Evolutionary conservation across 1,139 yeast genomes (phyloP).

Genomic region (Scheffersomyces parashehatae): DNA sequence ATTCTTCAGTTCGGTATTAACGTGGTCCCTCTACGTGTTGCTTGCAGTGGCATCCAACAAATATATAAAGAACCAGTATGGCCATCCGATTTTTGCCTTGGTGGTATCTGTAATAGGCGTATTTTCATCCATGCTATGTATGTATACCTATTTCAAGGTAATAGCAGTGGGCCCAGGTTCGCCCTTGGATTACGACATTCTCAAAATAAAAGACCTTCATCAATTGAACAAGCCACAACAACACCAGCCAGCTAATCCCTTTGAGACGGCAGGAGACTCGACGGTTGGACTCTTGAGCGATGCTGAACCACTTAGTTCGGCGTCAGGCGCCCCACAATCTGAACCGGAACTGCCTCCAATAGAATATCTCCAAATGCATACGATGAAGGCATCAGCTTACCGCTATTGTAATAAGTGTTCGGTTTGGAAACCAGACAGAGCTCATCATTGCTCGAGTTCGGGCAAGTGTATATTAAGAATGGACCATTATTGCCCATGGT

Average conservation of each 20-base stretch:
- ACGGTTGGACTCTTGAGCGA: neutral
- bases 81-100: slow-evolving; percentile 11
- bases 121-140: slow-evolving; percentile 24
- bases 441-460: slow-evolving; percentile 85
- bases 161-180: slow-evolving; percentile 63
- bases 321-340: neutral
- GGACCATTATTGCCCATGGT: slow-evolving; percentile 99
- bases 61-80: slow-evolving; percentile 14
- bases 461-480: slow-evolving; percentile 68
- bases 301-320: slow-evolving; percentile 3
- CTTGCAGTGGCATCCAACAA: slow-evolving; percentile 17
- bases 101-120: slow-evolving; percentile 16
- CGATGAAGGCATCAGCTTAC: slow-evolving; percentile 24
- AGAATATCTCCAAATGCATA: slow-evolving; percentile 32
- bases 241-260: neutral
- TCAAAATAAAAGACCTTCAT: slow-evolving; percentile 17
- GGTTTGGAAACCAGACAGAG: slow-evolving; percentile 91
- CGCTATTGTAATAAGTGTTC: slow-evolving; percentile 72
- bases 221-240: slow-evolving; percentile 6
- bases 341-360: slow-evolving; percentile 34
- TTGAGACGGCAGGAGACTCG: neutral
- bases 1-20: slow-evolving; percentile 48
- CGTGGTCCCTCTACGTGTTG: slow-evolving; percentile 61
- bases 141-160: slow-evolving; percentile 54
- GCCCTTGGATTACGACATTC: slow-evolving; percentile 52